Percentiles rank a stretch among this genome's conserved stretches.
Conservation (phyloP, 257 asterid genomes). For the Ehretia macrophylla region DNA sequence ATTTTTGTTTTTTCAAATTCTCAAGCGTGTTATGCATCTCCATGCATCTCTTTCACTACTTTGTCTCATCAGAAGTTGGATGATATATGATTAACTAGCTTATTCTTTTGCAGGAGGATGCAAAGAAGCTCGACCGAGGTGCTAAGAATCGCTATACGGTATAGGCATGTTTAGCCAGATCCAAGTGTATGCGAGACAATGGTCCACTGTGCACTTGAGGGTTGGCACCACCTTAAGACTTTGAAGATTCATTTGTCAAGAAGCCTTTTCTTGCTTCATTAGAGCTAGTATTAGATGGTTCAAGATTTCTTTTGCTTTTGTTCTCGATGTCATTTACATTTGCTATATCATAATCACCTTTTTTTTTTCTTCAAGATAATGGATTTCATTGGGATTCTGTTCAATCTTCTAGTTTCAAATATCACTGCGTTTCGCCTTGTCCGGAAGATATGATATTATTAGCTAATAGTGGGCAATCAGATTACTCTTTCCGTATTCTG, state of each 20-base stretch:
- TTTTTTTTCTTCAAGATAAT: too few species aligned
- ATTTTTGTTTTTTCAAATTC: neutral
- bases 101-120: constrained; percentile 58
- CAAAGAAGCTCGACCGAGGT: constrained; percentile 48
- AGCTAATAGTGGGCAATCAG: too few species aligned
- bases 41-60: neutral
- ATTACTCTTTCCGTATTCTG: too few species aligned
- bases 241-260: neutral
- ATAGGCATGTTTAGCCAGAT: constrained; percentile 15
- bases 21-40: neutral
- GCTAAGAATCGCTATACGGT: constrained; percentile 62
- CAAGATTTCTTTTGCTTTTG: too few species aligned
- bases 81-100: constrained; percentile 1
- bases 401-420: too few species aligned
- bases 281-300: neutral
- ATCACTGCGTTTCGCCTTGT: too few species aligned
- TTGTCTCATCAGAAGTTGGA: neutral
- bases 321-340: too few species aligned
- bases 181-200: too few species aligned
- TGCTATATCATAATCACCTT: too few species aligned
- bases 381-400: too few species aligned
- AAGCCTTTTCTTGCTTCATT: neutral
- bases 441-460: too few species aligned
- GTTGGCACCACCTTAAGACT: neutral
- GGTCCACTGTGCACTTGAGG: too few species aligned